Conservation (phyloP, 192 early-diverging fungal species). For the Coemansia sp. region DNA sequence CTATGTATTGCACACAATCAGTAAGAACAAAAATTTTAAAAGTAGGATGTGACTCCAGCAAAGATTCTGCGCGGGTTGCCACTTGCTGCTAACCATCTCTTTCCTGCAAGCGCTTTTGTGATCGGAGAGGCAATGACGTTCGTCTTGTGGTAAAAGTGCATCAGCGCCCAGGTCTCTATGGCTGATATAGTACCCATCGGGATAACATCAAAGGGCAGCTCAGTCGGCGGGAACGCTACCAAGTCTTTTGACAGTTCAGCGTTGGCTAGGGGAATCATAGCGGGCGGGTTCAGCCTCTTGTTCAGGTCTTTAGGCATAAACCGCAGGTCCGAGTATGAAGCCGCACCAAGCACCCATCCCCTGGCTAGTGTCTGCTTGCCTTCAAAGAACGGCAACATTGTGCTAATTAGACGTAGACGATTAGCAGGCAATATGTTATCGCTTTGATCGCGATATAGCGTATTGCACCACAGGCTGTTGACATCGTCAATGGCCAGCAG, state of each 20-base stretch:
- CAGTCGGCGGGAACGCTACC: not conserved
- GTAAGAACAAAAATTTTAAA: conserved; percentile 14
- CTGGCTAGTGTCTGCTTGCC: conserved; percentile 15
- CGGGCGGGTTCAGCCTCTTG: conserved; percentile 27
- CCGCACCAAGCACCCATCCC: conserved; percentile 46
- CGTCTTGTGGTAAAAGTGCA: conserved; percentile 39
- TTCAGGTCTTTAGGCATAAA: conserved; percentile 41
- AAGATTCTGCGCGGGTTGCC: conserved; percentile 54
- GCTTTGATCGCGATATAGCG: conserved; percentile 39
- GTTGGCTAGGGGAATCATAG: conserved; percentile 34
- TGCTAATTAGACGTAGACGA: conserved; percentile 32
- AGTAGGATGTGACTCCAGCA: conserved; percentile 39
- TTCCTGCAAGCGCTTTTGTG: conserved; percentile 37
- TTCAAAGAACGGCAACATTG: conserved; percentile 50
- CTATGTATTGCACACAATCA: no score
- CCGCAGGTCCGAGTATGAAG: conserved; percentile 29
- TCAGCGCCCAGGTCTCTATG: conserved; percentile 39
- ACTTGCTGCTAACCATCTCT: conserved; percentile 42
- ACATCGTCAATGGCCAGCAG: conserved; percentile 49
- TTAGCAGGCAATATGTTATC: conserved; percentile 29
- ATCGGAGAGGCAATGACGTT: conserved; percentile 26
- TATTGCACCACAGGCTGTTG: conserved; percentile 48
- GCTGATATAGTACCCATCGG: conserved; percentile 29
- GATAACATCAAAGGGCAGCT: conserved; percentile 26
- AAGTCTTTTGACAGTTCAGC: conserved; percentile 24